Conservation (phyloP, 2,329 filamentous ascomycete genomes). For the Aspergillus jensenii region DNA sequence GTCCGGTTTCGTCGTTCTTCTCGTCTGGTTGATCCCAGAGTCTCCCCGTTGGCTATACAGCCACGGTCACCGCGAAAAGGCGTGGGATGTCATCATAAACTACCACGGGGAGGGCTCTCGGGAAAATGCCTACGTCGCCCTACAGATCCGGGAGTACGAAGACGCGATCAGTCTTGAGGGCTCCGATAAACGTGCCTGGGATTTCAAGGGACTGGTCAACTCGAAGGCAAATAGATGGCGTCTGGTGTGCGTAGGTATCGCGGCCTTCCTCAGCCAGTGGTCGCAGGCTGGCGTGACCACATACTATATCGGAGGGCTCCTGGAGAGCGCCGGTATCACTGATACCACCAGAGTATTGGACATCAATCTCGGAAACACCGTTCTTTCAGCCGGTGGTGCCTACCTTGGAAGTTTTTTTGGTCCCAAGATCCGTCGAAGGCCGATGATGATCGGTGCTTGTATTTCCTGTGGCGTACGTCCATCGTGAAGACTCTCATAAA, state of each 20-base stretch:
- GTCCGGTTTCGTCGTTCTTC: conserved; percentile 47
- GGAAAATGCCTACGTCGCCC: conserved; percentile 30
- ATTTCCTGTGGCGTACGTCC: not conserved
- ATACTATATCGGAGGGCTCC: not conserved
- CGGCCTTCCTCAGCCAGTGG: not conserved
- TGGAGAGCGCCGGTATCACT: not conserved
- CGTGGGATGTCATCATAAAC: conserved; percentile 55
- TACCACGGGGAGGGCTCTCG: conserved; percentile 55
- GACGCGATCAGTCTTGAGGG: conserved; percentile 30
- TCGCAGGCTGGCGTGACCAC: not conserved
- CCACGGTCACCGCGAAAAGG: conserved; percentile 58
- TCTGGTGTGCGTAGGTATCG: not conserved
- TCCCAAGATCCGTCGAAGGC: not conserved
- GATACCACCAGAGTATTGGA: not conserved
- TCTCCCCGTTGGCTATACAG: conserved; percentile 63
- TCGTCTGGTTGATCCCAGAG: conserved; percentile 58
- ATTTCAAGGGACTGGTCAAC: not conserved
- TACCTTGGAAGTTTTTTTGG: not conserved
- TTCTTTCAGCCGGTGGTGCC: not conserved
- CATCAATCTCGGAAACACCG: not conserved
- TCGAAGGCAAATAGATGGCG: not conserved
- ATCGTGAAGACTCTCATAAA: no score
- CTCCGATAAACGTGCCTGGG: conserved; percentile 6
- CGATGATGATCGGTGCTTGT: not conserved
- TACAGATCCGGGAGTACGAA: conserved; percentile 36